These are phyloP conservation scores for Poa pratensis DNA, from an alignment of 176 grass and related monocot genomes.

Conservation along the genomic window DNA sequence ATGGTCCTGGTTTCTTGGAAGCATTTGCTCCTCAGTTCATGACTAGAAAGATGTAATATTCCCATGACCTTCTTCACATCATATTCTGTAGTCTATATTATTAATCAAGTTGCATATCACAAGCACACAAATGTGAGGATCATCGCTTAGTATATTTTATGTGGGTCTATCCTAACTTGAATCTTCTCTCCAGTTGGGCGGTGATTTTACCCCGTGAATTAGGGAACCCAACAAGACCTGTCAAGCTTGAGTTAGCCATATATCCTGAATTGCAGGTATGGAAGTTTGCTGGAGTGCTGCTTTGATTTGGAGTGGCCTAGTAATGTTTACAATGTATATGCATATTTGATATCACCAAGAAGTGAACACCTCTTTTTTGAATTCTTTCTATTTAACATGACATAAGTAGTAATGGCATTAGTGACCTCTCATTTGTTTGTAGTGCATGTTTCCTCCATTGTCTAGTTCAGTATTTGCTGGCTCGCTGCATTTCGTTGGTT, in stretches of 20 bases:
- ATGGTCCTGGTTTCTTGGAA: constrained; percentile 90
- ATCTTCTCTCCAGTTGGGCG: constrained; percentile 68
- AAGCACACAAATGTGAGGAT: constrained; percentile 23
- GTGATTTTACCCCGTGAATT: constrained; percentile 76
- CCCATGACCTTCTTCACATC: background rate
- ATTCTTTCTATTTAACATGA: constrained; percentile 28
- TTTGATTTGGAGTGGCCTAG: background rate
- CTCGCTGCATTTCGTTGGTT: background rate
- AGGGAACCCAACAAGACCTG: constrained; percentile 50
- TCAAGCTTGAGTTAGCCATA: constrained; percentile 82
- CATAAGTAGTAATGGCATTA: constrained; percentile 1
- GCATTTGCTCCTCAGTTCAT: constrained; percentile 75
- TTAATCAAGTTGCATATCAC: background rate
- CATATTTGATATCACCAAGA: too few relatives aligned
- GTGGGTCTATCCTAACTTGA: constrained; percentile 1
- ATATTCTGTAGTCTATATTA: constrained; percentile 2
- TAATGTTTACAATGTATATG: background rate
- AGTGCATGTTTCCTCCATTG: background rate
- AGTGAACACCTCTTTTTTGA: background rate
- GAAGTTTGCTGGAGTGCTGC: background rate
- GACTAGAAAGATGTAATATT: constrained; percentile 79
- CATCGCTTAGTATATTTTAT: constrained; percentile 8
- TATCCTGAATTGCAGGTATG: constrained; percentile 77
- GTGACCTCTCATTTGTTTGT: background rate
- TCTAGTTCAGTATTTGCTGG: background rate